Evolutionary conservation across 257 asterid species (phyloP), one percentile per base, ranked within the genome.

Genomic region (Jacaranda copaia): DNA sequence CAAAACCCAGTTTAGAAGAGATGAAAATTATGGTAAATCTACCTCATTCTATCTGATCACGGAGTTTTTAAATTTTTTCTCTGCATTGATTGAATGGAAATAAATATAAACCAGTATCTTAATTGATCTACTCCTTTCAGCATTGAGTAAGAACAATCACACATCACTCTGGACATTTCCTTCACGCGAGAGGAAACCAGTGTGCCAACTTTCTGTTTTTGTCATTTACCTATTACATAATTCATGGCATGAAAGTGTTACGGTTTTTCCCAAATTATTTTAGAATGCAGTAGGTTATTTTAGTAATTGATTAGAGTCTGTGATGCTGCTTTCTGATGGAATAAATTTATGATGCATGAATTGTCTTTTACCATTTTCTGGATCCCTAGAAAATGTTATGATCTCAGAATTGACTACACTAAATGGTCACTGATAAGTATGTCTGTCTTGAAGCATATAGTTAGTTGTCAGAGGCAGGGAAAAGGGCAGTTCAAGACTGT

Each of bases 1-100:
- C 85, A 96, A 87, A 85, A 93, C 99, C 77, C 98, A 91, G 86
- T 96, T 93, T 74, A 89, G 97, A 86, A 90, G 98, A 87, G 97
- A 96, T 78, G 96, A 90, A 80, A 87, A 88, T 85, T 91, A 91
- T 79, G 99, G 99, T 96, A 85, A 49, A 46, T 40, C 61, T 59
- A 73, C 67, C 46, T 69, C 46, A 3, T 70, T 74, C 77, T 43
- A 10, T 70, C 38, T 13, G 16, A 65, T 55, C 56, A 3, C 32
- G 73, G 71, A 9, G 62, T 14, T 43, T 16, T 43, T 35, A n/a
- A 5, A 11, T 64, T 48, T 42, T 18, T 43, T 72, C n/a, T 82
- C 48, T 18, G 63, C 48, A 53, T 77, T 15, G 40, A 70, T 49
- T 51, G 61, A 48, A 64, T 57, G 16, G 19, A 55, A 70, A 49